Evolutionary conservation across 2,329 filamentous ascomycete genomes (phyloP), one percentile per base, ranked within the genome.

Genomic region (Fusarium sp.): DNA sequence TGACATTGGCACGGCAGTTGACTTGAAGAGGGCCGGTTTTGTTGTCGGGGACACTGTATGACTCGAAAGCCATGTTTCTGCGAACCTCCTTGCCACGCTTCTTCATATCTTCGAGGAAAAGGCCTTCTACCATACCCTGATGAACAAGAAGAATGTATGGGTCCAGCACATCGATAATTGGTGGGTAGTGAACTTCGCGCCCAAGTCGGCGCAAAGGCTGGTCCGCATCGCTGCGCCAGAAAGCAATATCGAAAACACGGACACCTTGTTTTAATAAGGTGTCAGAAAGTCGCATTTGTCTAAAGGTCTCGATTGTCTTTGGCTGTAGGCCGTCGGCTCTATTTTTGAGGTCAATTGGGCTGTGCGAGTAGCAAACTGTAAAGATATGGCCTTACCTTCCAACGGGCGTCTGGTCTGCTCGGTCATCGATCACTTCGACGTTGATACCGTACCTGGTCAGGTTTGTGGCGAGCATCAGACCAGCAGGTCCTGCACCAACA

Each of bases 221-320:
- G 18, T 83, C 80, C 32, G 80, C 76, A 3, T 83, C 86, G 59
- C 83, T 82, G 77, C 88, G 85, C 90, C 91, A 94, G 77, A 93
- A 93, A 45, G 88, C 85, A 65, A 94, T 93, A 75, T 94, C 91
- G 78, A 91, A 92, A 46, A 94, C 88, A 47, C 87, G 88, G 52
- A 91, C 91, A 30, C 90, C 91, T 72, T 89, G 86, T 67, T 87
- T 87, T 44, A 94, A 79, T 30, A 94, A 79, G 3, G 87, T 82
- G 68, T 93, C 90, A n/a, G 88, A 90, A n/a, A 93, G 80, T 34
- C 90, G 84, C 83, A 94, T 88, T 79, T 93, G 91, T 67, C 88
- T 87, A 73, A 93, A 87, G 0, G 91, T 94, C 81, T 94, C 91
- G 73, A 94, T 92, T 2, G 91, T 91, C 80, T 94, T 94, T 46